phyloP scores from a whole-genome alignment of 2,329 filamentous ascomycete species.

The Juglanconis sp. region DNA sequence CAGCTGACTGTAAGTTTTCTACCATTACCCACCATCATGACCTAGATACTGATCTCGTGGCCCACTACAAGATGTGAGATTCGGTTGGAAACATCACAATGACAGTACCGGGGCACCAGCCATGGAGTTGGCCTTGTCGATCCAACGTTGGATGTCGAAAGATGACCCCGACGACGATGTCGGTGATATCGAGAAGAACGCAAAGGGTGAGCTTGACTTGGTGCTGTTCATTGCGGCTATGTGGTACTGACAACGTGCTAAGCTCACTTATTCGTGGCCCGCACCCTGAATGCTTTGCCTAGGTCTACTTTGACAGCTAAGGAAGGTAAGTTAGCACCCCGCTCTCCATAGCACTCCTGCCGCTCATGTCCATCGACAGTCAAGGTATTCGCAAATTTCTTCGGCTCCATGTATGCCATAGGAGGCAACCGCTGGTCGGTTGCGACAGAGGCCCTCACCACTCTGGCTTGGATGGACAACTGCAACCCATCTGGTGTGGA shows the following conservation, averaged over 20 bases:
- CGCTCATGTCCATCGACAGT: background rate
- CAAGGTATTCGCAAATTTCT: conserved; percentile 4
- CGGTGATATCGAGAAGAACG: conserved; percentile 5
- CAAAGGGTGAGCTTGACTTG: background rate
- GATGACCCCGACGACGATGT: background rate
- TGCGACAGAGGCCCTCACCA: conserved; percentile 14
- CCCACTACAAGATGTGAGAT: background rate
- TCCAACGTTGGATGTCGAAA: conserved; percentile 2
- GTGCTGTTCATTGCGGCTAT: background rate
- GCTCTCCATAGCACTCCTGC: background rate
- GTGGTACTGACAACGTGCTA: conserved; percentile 10
- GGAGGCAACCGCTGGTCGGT: conserved; percentile 9
- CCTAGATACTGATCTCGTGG: background rate
- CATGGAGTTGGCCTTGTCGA: conserved; percentile 4
- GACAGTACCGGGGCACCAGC: background rate
- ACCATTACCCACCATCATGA: background rate
- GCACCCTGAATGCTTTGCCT: conserved; percentile 48
- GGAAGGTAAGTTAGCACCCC: background rate
- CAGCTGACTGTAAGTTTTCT: conserved; percentile 9
- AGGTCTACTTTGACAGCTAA: conserved; percentile 24
- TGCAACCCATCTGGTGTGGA: conserved; percentile 10
- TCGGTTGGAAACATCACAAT: background rate
- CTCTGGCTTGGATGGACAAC: conserved; percentile 8
- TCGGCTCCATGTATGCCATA: conserved; percentile 16
- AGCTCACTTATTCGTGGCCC: conserved; percentile 57